Base-by-base conservation (phyloP, 306 rosid genomes). In the Dryas octopetala region DNA sequence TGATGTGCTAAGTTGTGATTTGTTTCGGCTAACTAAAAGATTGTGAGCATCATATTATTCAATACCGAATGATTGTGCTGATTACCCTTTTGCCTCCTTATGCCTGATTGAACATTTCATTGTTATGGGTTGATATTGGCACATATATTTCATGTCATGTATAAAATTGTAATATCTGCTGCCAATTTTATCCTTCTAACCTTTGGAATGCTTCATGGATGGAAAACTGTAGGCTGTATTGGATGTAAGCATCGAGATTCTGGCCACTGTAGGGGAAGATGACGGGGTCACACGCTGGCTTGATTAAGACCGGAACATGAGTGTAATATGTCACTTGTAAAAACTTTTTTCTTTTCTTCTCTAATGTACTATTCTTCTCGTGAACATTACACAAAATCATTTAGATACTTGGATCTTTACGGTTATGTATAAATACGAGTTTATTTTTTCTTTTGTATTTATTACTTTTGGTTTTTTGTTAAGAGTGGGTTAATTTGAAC, bases 281-380 rank as follows among this genome's bases (percentile, higher is more conserved):
- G 89, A 86, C 44, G 99, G 99, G 66, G 85, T 96, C 47, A 92
- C 98, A 54, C 98, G 99, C 79, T 96, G 99, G 99, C 82, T 92
- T 70, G 93, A 90, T 77, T 91, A 84, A 87, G 85, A 16, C n/a
- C 16, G 10, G 40, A 48, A 45, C 62, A 66, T 38, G 74, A 54
- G 44, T 59, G 71, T 70, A 23, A 32, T 32, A 2, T 32, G 38
- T 32, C 38, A 2, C 38, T 32, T 32, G 38, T 32, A 32, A 32
- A 32, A 32, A 32, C 38, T 1, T 2, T 32, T 32, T 32, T 1
- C 38, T 32, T 32, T 32, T 32, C 38, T 0, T 32, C 38, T 32
- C 38, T 1, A 1, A 2, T 32, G 1, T 32, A 1, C 0, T 32
- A 32, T 32, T 32, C 38, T 32, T 32, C 38, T 1, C 2, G 1